These are phyloP conservation scores for Aureobasidium sp. DNA, from an alignment of 2,329 filamentous ascomycete genomes.

Conservation along the genomic window DNA sequence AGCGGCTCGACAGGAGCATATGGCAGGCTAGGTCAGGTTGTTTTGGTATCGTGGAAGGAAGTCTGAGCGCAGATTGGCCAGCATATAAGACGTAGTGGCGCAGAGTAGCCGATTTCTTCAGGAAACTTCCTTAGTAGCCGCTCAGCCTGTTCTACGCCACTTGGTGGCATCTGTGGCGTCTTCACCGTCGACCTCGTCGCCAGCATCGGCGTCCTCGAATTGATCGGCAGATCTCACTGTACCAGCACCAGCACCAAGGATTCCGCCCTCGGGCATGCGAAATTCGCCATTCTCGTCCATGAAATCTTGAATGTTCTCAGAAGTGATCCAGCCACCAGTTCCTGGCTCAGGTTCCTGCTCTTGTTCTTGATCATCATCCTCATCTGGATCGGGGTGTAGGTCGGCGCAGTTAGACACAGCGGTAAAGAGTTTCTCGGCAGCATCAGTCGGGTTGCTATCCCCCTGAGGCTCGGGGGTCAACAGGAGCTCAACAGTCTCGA, in stretches of 20 bases:
- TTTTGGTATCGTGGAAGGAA: not conserved
- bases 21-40: not conserved
- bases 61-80: not conserved
- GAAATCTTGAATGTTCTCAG: conserved; percentile 79
- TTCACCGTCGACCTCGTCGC: conserved; percentile 22
- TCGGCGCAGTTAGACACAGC: conserved; percentile 69
- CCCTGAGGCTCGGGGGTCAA: conserved; percentile 43
- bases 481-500: conserved; percentile 58
- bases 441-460: conserved; percentile 18
- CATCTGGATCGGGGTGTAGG: conserved; percentile 61
- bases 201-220: conserved; percentile 34
- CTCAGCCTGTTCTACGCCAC: conserved; percentile 44
- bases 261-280: conserved; percentile 56
- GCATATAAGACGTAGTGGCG: not conserved
- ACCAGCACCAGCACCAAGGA: conserved; percentile 23
- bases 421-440: conserved; percentile 49
- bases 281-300: conserved; percentile 77
- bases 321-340: conserved; percentile 78
- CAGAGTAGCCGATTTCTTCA: not conserved
- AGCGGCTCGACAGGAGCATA: no score
- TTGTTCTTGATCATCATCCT: conserved; percentile 47
- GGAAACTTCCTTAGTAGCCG: not conserved
- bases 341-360: conserved; percentile 55
- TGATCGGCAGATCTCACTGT: conserved; percentile 32
- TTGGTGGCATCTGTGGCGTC: conserved; percentile 33